These are phyloP conservation scores for Ploettnerulaceae sp. DNA, from an alignment of 2,329 filamentous ascomycete species.

Conservation along the genomic window DNA sequence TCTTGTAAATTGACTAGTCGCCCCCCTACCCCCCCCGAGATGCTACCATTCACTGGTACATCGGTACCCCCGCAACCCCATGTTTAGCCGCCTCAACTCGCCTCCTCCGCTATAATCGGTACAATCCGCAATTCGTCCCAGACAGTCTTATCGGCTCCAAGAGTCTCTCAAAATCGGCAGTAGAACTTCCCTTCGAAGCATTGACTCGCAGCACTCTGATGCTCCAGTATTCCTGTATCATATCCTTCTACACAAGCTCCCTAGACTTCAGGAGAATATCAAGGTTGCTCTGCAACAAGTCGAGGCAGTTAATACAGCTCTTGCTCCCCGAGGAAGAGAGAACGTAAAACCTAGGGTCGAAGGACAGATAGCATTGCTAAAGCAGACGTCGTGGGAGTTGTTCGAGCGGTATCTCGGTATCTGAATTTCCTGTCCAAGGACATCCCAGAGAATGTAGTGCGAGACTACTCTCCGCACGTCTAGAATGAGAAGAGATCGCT, in stretches of 20 bases:
- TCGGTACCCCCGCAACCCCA: too few relatives aligned
- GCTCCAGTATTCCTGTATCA: neutral
- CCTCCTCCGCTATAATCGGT: neutral
- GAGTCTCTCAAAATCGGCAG: slow-evolving; percentile 1
- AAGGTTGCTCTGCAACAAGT: slow-evolving; percentile 7
- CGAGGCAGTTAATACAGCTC: neutral
- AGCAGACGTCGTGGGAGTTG: slow-evolving; percentile 18
- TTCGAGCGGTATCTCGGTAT: slow-evolving; percentile 13
- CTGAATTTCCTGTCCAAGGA: slow-evolving; percentile 18
- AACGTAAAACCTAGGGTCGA: slow-evolving; percentile 15
- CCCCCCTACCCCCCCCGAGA: too few relatives aligned
- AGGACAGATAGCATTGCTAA: slow-evolving; percentile 15
- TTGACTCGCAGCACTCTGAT: neutral
- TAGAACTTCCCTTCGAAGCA: slow-evolving; percentile 6
- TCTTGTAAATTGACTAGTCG: too few relatives aligned
- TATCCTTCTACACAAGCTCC: slow-evolving; percentile 8
- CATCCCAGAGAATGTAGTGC: slow-evolving; percentile 9
- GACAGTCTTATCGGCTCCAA: neutral
- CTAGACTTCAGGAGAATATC: slow-evolving; percentile 11
- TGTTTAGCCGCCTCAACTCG: too few relatives aligned
- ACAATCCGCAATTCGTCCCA: slow-evolving; percentile 10
- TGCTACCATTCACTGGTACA: too few relatives aligned
- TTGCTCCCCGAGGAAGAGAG: slow-evolving; percentile 4
- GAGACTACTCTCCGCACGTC: slow-evolving; percentile 3
- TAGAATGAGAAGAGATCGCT: neutral